Conservation (phyloP, 306 rosid genomes). For the Corylus americana region DNA sequence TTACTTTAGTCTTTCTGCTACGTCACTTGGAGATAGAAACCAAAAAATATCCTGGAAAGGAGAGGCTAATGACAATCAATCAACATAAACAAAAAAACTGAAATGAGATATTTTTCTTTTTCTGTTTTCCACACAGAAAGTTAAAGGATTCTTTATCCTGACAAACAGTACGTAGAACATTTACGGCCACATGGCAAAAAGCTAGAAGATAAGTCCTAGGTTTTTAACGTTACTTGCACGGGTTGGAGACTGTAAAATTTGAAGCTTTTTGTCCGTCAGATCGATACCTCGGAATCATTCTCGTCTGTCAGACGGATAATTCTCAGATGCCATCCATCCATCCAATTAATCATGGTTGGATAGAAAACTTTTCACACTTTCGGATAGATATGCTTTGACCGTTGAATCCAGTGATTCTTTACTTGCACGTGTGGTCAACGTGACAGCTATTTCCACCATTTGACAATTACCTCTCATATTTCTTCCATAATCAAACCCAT, state of each 20-base stretch:
- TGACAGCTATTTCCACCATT: too few species aligned
- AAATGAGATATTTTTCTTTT: too few species aligned
- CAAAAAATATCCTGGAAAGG: too few species aligned
- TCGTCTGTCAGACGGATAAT: background rate
- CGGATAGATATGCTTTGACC: slow-evolving; percentile 26
- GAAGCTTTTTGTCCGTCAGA: background rate
- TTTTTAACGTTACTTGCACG: background rate
- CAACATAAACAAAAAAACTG: too few species aligned
- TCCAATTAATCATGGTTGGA: background rate
- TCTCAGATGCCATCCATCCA: background rate
- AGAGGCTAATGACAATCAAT: too few species aligned
- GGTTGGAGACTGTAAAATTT: background rate
- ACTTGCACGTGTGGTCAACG: slow-evolving; percentile 42
- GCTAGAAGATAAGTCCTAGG: slow-evolving; percentile 9
- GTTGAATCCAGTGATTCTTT: background rate
- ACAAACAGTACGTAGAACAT: too few species aligned
- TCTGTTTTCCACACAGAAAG: background rate
- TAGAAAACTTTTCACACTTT: slow-evolving; percentile 2
- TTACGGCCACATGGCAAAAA: background rate
- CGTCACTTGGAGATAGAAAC: too few species aligned
- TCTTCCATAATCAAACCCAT: background rate
- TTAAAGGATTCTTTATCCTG: background rate
- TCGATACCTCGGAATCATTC: slow-evolving; percentile 12
- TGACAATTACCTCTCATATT: background rate
- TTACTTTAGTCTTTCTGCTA: too few species aligned